Percentiles rank a stretch among this genome's conserved stretches.
Evolutionary conservation across 805 yeast species (phyloP).

Genomic region (Torulaspora microellipsoides): DNA sequence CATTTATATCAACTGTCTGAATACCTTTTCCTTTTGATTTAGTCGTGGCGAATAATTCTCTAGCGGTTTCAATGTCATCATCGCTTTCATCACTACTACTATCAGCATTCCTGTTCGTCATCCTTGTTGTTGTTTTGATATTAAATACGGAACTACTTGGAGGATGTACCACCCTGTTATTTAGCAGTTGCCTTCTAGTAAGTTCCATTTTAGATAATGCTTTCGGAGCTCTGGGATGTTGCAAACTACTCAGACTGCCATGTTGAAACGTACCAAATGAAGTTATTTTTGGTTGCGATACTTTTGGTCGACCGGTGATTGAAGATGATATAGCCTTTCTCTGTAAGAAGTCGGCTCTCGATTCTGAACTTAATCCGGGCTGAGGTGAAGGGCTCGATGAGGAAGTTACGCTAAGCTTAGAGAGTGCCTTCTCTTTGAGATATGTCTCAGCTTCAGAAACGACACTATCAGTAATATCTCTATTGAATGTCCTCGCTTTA

Average conservation of each 20-base stretch:
- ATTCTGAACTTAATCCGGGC: slow-evolving; percentile 14
- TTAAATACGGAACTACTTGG: slow-evolving; percentile 49
- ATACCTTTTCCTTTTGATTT: slow-evolving; percentile 31
- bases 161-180: slow-evolving; percentile 40
- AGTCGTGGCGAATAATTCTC: slow-evolving; percentile 34
- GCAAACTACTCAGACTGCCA: slow-evolving; percentile 19
- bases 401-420: slow-evolving; percentile 13
- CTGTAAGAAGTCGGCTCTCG: slow-evolving; percentile 32
- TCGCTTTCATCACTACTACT: slow-evolving; percentile 40
- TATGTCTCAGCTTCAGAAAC: slow-evolving; percentile 40
- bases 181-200: slow-evolving; percentile 34
- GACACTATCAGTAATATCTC: slow-evolving; percentile 49
- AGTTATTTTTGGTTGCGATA: slow-evolving; percentile 36
- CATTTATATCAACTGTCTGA: slow-evolving; percentile 41
- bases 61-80: slow-evolving; percentile 37
- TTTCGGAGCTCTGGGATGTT: slow-evolving; percentile 22
- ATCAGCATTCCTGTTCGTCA: slow-evolving; percentile 25
- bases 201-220: slow-evolving; percentile 38
- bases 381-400: slow-evolving; percentile 10
- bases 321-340: slow-evolving; percentile 32
- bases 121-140: slow-evolving; percentile 30
- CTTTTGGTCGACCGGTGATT: slow-evolving; percentile 27
- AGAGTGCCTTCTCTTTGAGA: slow-evolving; percentile 30
- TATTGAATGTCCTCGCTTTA: slow-evolving; percentile 55
- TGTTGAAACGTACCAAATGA: slow-evolving; percentile 38